Base-by-base conservation (phyloP, 2,329 filamentous ascomycete genomes). In the Pyrenophora tritici-repentis region DNA sequence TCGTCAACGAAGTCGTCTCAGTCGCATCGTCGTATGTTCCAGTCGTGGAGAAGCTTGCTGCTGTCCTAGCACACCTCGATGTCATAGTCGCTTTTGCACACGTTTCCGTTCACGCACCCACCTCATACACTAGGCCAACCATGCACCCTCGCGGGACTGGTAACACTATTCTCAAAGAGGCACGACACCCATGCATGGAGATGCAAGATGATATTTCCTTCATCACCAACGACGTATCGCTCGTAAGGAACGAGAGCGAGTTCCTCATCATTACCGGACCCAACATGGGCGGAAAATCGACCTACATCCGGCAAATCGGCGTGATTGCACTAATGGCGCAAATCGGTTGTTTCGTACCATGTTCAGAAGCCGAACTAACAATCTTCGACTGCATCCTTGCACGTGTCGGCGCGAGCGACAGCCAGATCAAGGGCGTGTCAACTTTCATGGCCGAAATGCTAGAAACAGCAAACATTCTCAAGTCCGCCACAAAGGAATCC, bases 381-480 rank as follows among this genome's bases (percentile, higher is more conserved):
- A 91, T 99, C 51, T 99, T 97, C 72, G 94, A 99, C 77, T 94
- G 91, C 56, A 96, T 99, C 55, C 87, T 99, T 33, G 94, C 95
- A 0, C 89, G 94, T 63, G 94, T 99, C 0, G 94, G 95, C 35
- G 95, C 94, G 6, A 94, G 89, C 63, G 95, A 99, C 75, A 96
- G 90, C 6, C 94, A 97, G 74, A 87, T 99, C 57, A 97, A 97
- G 76, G 94, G 94, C 31, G 94, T 99, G 2, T 96, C 91, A 3
- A 99, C 94, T 0, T 99, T 99, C 75, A 99, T 99, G 95, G 94
- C 94, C 1, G 94, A 99, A 77, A 99, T 99, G 94, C 83, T 99
- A 17, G 94, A 99, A 73, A 99, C 94, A 1, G 91, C 94, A 61
- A 97, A 97, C 72, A 99, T 99, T 59, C 86, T 99, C 68, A 97